These are phyloP conservation scores for Pulveroboletus sp. DNA, from an alignment of 768 basidiomycete species.

Conservation along the genomic window DNA sequence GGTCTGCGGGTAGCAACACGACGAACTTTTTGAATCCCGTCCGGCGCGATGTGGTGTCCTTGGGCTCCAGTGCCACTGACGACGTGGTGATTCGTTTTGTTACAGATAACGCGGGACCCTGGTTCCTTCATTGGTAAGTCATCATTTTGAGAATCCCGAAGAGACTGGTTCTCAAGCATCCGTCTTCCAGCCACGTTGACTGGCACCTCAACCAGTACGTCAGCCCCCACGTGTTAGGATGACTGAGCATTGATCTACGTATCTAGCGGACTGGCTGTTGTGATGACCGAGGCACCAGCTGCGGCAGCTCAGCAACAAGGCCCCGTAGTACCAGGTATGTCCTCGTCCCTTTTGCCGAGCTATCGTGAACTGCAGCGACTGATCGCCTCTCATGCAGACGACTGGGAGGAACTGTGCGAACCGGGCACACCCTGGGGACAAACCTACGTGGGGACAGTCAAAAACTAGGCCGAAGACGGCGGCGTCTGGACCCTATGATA, in stretches of 20 bases:
- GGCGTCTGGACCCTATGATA: no score
- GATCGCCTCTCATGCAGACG: slow-evolving; percentile 7
- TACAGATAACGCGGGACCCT: slow-evolving; percentile 65
- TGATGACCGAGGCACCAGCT: slow-evolving; percentile 24
- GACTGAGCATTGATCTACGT: not conserved
- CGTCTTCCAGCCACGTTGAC: slow-evolving; percentile 23
- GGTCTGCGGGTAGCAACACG: slow-evolving; percentile 23
- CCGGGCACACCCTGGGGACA: not conserved
- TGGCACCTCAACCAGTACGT: slow-evolving; percentile 28
- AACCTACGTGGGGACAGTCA: not conserved
- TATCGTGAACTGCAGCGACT: not conserved
- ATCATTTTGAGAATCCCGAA: not conserved
- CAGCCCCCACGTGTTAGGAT: not conserved
- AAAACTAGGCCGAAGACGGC: no score
- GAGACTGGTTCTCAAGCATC: not conserved
- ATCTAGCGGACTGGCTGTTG: slow-evolving; percentile 25
- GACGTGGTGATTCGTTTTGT: slow-evolving; percentile 54
- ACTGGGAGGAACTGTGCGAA: slow-evolving; percentile 20
- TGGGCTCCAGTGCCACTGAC: slow-evolving; percentile 28
- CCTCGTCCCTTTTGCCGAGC: not conserved
- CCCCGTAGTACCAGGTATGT: slow-evolving; percentile 20
- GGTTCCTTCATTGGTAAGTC: slow-evolving; percentile 44
- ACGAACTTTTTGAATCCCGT: slow-evolving; percentile 37
- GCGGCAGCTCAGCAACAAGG: slow-evolving; percentile 6
- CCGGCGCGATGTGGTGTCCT: slow-evolving; percentile 31